These are phyloP conservation scores for Candida jianshihensis DNA, from an alignment of 805 yeast species.

Conservation along the genomic window DNA sequence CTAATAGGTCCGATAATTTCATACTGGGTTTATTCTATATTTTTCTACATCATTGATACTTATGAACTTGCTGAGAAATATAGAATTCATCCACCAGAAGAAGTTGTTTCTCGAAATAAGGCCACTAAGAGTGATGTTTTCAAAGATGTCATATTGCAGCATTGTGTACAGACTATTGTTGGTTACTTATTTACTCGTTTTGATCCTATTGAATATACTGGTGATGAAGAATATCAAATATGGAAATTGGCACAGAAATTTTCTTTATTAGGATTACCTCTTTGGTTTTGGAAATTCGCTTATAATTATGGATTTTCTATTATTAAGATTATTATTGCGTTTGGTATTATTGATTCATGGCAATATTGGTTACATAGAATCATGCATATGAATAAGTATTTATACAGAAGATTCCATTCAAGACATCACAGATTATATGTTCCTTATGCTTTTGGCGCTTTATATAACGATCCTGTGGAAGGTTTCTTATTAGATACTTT, in stretches of 20 bases:
- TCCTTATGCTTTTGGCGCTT: conserved; percentile 95
- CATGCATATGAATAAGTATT: conserved; percentile 76
- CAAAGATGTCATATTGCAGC: conserved; percentile 79
- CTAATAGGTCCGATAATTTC: conserved; percentile 69
- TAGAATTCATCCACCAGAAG: conserved; percentile 90
- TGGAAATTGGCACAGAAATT: conserved; percentile 33
- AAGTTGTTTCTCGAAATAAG: conserved; percentile 67
- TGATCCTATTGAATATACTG: conserved; percentile 51
- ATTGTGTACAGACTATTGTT: conserved; percentile 67
- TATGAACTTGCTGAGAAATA: conserved; percentile 72
- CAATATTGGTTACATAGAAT: conserved; percentile 84
- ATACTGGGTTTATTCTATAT: conserved; percentile 73
- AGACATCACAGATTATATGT: conserved; percentile 92
- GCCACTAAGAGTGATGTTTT: conserved; percentile 66
- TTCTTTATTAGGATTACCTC: conserved; percentile 37
- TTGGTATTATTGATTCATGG: conserved; percentile 85
- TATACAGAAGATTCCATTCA: conserved; percentile 82
- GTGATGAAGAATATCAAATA: conserved; percentile 40
- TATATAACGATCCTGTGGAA: conserved; percentile 90
- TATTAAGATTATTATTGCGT: conserved; percentile 53
- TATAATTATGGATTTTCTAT: conserved; percentile 62
- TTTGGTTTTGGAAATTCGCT: conserved; percentile 37
- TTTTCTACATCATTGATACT: conserved; percentile 72
- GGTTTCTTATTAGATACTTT: conserved; percentile 88
- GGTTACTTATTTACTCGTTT: conserved; percentile 51